These are phyloP conservation scores for Eucalyptus sp. DNA, from an alignment of 345 rosid species.

Conservation along the genomic window DNA sequence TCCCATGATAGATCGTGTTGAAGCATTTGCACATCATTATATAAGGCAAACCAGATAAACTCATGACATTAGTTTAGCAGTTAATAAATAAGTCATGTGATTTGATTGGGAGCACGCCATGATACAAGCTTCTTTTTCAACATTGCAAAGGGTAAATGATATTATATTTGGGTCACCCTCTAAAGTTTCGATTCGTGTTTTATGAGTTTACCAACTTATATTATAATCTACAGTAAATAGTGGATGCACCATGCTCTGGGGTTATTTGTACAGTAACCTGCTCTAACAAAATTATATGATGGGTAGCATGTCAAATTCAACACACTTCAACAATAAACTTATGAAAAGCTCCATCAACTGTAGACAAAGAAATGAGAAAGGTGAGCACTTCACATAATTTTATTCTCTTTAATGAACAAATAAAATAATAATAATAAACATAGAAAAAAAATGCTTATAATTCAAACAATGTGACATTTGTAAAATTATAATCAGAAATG, in stretches of 20 bases:
- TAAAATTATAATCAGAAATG: background rate
- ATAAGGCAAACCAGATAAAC: background rate
- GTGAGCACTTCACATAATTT: background rate
- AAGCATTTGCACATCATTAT: background rate
- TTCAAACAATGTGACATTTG: background rate
- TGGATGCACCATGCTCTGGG: rapidly evolving
- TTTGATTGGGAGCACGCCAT: background rate
- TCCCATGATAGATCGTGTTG: background rate
- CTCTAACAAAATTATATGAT: background rate
- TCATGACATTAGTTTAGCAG: background rate
- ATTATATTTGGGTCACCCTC: background rate
- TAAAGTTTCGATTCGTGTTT: background rate
- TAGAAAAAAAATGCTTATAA: background rate
- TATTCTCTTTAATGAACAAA: background rate
- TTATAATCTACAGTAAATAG: background rate
- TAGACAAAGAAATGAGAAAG: background rate
- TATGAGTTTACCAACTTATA: background rate
- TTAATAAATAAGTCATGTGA: background rate
- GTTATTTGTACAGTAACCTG: background rate
- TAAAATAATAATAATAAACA: background rate
- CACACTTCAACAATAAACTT: background rate
- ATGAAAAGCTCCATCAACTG: background rate
- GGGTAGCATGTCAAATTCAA: background rate
- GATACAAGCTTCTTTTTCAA: background rate
- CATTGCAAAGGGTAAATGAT: background rate